Percentiles rank a stretch among this genome's conserved stretches.
Conservation (phyloP, 495 filamentous ascomycete genomes). For the Tuber indicum region DNA sequence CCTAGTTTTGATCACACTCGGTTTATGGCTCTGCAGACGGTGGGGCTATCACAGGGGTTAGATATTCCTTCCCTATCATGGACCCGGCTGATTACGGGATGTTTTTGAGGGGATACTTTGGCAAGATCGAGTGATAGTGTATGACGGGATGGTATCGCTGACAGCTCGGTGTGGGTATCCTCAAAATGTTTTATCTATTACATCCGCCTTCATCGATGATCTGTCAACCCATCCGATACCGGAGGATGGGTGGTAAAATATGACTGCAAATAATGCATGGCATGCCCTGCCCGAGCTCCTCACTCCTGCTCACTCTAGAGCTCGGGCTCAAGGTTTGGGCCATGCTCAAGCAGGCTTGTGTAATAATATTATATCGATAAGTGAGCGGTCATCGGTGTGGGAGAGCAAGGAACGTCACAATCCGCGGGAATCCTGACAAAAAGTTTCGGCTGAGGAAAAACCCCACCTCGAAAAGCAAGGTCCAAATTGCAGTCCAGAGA, state of each 20-base stretch:
- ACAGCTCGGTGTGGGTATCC: too few species aligned
- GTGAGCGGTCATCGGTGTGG: not conserved
- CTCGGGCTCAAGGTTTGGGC: not conserved
- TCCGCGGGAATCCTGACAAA: not conserved
- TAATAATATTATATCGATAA: too few species aligned
- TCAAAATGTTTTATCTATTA: not conserved
- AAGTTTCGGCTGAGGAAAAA: not conserved
- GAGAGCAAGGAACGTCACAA: not conserved
- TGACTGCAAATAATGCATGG: not conserved
- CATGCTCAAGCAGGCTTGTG: too few species aligned
- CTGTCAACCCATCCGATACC: accelerated
- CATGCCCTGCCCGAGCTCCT: not conserved
- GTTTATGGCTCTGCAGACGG: not conserved
- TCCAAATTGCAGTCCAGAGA: too few species aligned
- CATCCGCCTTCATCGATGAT: not conserved
- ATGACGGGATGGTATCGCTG: not conserved
- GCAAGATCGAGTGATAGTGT: not conserved
- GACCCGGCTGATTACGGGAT: not conserved
- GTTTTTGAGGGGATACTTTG: not conserved
- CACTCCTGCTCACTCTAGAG: not conserved
- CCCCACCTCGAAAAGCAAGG: too few species aligned
- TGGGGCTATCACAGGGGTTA: not conserved
- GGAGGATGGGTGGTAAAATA: not conserved
- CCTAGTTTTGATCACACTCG: not conserved
- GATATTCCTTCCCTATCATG: not conserved